Conservation (phyloP, 331 rosid species). For the Telfairia occidentalis region DNA sequence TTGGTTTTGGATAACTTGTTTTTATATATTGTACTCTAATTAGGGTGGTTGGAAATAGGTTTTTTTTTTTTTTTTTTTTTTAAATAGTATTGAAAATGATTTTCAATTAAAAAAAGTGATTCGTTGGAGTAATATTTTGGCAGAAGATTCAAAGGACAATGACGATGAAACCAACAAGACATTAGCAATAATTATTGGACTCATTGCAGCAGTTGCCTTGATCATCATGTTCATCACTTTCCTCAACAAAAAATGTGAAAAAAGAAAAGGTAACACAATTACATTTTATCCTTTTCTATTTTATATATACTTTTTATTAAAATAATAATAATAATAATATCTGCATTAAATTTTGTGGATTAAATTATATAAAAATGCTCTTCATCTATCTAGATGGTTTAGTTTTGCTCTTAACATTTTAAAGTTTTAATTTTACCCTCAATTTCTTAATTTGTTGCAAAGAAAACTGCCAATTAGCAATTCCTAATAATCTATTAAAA, state of each 20-base stretch:
- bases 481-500: too few species aligned
- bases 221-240: not conserved
- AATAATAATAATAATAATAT: too few species aligned
- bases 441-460: too few species aligned
- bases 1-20: too few species aligned
- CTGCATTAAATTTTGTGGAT: not conserved
- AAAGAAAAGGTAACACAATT: not conserved
- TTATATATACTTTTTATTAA: not conserved
- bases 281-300: not conserved
- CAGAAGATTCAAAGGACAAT: not conserved
- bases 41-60: too few species aligned
- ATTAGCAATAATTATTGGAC: constrained; percentile 10
- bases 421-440: not conserved
- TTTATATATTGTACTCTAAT: too few species aligned
- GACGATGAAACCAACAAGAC: not conserved
- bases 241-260: constrained; percentile 7
- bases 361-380: not conserved
- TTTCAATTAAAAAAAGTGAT: not conserved
- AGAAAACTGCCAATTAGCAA: too few species aligned
- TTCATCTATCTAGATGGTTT: too few species aligned
- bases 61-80: too few species aligned
- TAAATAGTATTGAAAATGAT: not conserved
- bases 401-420: too few species aligned
- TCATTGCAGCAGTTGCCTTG: constrained; percentile 6
- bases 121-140: not conserved